These are phyloP conservation scores for Discostella stelligera DNA, from an alignment of 352 stramenopile species.

Conservation along the genomic window DNA sequence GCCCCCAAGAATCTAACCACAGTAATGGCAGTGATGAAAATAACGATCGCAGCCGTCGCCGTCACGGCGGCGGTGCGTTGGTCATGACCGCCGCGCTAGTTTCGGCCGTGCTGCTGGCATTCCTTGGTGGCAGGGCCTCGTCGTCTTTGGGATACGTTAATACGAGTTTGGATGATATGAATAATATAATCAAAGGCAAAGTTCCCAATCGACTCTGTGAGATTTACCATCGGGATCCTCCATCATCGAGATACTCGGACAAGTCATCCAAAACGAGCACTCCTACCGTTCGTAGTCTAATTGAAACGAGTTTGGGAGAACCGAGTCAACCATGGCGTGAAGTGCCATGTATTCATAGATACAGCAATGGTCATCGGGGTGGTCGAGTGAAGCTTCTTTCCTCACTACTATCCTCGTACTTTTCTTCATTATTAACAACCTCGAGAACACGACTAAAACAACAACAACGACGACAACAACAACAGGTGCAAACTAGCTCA, in stretches of 20 bases:
- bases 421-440: neutral
- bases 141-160: neutral
- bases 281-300: conserved; percentile 11
- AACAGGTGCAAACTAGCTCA: neutral
- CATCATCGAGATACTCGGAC: neutral
- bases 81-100: neutral
- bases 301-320: conserved; percentile 57
- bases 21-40: conserved; percentile 5
- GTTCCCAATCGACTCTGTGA: conserved; percentile 21
- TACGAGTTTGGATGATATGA: neutral
- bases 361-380: conserved; percentile 12
- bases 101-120: neutral
- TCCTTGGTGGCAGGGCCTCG: neutral
- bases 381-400: neutral
- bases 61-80: neutral
- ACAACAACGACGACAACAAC: neutral
- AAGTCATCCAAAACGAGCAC: neutral
- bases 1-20: conserved; percentile 6
- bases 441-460: too few relatives aligned
- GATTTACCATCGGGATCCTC: neutral
- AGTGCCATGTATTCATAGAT: conserved; percentile 38
- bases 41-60: neutral
- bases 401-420: neutral
- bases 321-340: conserved; percentile 60
- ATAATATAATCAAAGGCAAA: neutral